phyloP scores from a whole-genome alignment of 2,329 filamentous ascomycete species.

The Aureobasidium sp. region DNA sequence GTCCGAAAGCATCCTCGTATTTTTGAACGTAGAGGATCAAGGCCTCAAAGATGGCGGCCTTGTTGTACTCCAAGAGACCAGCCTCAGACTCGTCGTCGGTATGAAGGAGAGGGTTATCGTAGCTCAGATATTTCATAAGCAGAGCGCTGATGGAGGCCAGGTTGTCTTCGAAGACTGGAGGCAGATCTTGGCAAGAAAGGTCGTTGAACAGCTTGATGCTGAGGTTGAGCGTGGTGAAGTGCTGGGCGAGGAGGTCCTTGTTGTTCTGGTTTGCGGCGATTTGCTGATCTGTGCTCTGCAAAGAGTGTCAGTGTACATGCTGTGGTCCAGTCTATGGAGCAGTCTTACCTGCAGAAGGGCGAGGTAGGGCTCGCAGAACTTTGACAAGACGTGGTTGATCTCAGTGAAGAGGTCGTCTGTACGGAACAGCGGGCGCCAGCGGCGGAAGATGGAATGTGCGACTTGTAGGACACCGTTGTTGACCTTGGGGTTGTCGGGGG shows the following conservation, averaged over 20 bases:
- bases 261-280: conserved; percentile 70
- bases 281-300: conserved; percentile 57
- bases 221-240: conserved; percentile 79
- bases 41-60: conserved; percentile 87
- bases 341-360: conserved; percentile 51
- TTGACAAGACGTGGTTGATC: conserved; percentile 87
- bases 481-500: conserved; percentile 67
- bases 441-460: conserved; percentile 93
- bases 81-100: conserved; percentile 87
- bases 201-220: conserved; percentile 92
- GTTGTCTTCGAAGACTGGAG: conserved; percentile 88
- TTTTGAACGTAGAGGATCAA: conserved; percentile 88
- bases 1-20: conserved; percentile 87
- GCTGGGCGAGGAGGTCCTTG: conserved; percentile 62
- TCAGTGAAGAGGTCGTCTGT: conserved; percentile 90
- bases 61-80: conserved; percentile 75
- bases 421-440: conserved; percentile 89
- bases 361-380: conserved; percentile 78
- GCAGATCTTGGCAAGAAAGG: conserved; percentile 93
- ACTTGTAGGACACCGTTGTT: conserved; percentile 96
- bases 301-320: not conserved
- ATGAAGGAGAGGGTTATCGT: conserved; percentile 72
- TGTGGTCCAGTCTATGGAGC: too few relatives aligned
- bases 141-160: conserved; percentile 66
- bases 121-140: conserved; percentile 87